These are phyloP conservation scores for Micromonas commoda DNA, from an alignment of 139 green algal species.

Conservation along the genomic window DNA sequence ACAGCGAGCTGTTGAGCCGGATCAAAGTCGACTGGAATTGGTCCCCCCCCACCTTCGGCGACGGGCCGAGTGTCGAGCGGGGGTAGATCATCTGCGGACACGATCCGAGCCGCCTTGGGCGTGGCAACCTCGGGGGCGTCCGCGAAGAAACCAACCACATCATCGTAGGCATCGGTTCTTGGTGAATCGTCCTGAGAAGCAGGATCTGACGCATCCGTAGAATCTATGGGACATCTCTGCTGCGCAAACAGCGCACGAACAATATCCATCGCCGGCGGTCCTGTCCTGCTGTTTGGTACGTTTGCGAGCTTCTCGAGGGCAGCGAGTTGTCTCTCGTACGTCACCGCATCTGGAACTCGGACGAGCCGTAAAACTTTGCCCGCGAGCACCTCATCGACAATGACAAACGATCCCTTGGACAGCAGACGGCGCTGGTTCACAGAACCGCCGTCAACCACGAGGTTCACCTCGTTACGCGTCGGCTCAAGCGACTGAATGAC, in stretches of 20 bases:
- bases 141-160: too few species aligned
- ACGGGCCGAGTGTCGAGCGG: not conserved
- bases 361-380: not conserved
- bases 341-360: not conserved
- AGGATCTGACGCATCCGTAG: too few species aligned
- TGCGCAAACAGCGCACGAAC: not conserved
- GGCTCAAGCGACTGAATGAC: not conserved
- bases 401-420: not conserved
- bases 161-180: too few species aligned
- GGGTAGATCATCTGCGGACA: not conserved
- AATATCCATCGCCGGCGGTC: not conserved
- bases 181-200: too few species aligned
- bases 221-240: not conserved
- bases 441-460: not conserved
- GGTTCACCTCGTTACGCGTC: not conserved
- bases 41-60: not conserved
- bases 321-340: constrained; percentile 8
- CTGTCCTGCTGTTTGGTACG: not conserved
- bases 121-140: too few species aligned
- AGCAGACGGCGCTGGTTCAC: not conserved
- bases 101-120: not conserved
- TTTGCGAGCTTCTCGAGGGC: not conserved
- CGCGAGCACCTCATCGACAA: not conserved
- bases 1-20: not conserved
- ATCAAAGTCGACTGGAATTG: not conserved